Evolutionary conservation across 2,329 filamentous ascomycete species (phyloP).

Genomic region (Colletotrichum zoysiae): DNA sequence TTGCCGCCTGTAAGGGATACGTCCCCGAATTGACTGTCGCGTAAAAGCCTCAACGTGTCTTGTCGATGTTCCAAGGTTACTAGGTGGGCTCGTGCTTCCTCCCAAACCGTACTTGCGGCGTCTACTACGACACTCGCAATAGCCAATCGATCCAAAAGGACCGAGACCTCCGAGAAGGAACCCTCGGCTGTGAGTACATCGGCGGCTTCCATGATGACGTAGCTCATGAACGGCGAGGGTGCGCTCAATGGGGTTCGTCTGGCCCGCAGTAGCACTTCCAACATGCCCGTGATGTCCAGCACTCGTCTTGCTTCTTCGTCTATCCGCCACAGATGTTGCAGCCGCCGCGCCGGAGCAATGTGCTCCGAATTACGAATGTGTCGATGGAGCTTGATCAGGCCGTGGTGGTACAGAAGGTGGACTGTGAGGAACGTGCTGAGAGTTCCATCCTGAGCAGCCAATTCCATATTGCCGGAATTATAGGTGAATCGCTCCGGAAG

Average conservation of each 20-base stretch:
- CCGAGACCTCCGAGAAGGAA: constrained; percentile 61
- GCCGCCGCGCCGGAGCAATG: constrained; percentile 55
- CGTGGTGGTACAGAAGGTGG: constrained; percentile 75
- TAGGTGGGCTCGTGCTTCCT: constrained; percentile 65
- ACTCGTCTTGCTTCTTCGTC: constrained; percentile 66
- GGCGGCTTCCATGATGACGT: constrained; percentile 71
- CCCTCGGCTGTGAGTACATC: constrained; percentile 76
- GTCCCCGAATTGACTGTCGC: constrained; percentile 48
- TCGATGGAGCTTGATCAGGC: constrained; percentile 74
- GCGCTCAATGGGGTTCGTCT: constrained; percentile 53
- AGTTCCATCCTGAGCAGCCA: constrained; percentile 64
- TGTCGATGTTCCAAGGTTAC: constrained; percentile 59
- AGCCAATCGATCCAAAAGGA: constrained; percentile 66
- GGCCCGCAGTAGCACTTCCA: constrained; percentile 54
- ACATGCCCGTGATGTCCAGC: constrained; percentile 59
- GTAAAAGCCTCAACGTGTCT: constrained; percentile 51
- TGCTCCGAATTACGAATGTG: constrained; percentile 60
- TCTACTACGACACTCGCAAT: constrained; percentile 67
- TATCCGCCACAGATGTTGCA: constrained; percentile 61
- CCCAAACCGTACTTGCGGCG: constrained; percentile 70
- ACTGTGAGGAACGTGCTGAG: constrained; percentile 72
- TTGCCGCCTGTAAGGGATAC: constrained; percentile 49
- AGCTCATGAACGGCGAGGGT: constrained; percentile 73
- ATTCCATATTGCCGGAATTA: constrained; percentile 68
- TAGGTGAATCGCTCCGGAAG: constrained; percentile 69